Percentiles rank a stretch among this genome's conserved stretches.
Conservation (phyloP, 1,139 yeast genomes). For the Pichia sp. region DNA sequence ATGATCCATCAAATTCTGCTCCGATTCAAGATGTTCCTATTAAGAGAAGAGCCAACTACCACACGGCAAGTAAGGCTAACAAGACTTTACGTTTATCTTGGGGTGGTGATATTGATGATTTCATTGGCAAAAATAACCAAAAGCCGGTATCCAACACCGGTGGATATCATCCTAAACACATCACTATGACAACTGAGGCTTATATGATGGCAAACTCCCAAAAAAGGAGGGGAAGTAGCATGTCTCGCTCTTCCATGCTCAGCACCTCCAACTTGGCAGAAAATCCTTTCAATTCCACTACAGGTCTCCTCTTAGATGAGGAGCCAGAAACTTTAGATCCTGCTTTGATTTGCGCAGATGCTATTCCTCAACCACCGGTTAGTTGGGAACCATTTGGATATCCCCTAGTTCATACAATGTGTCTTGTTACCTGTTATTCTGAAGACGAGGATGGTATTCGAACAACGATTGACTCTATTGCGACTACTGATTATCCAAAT, state of each 20-base stretch:
- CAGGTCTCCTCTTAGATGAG: conserved; percentile 36
- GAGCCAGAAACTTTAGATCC: conserved; percentile 51
- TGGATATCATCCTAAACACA: conserved; percentile 38
- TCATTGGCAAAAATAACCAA: conserved; percentile 31
- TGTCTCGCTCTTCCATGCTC: conserved; percentile 7
- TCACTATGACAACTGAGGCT: conserved; percentile 54
- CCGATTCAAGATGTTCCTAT: conserved; percentile 50
- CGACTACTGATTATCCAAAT: conserved; percentile 91
- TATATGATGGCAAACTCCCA: conserved; percentile 25
- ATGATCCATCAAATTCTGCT: conserved; percentile 51
- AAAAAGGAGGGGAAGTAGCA: conserved; percentile 11
- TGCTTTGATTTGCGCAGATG: conserved; percentile 65
- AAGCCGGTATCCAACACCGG: conserved; percentile 18
- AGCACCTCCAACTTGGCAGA: conserved; percentile 14
- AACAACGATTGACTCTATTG: conserved; percentile 81
- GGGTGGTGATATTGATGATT: conserved; percentile 37
- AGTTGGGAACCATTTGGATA: conserved; percentile 82
- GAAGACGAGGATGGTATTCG: conserved; percentile 85
- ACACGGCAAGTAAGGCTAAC: conserved; percentile 34
- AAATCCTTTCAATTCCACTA: conserved; percentile 24
- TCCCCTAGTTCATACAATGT: conserved; percentile 80
- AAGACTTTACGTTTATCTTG: conserved; percentile 34
- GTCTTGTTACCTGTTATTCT: conserved; percentile 88
- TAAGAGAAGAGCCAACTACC: conserved; percentile 44
- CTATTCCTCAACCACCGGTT: conserved; percentile 81